Conservation (phyloP, 306 rosid species). For the Oemleria cerasiformis region DNA sequence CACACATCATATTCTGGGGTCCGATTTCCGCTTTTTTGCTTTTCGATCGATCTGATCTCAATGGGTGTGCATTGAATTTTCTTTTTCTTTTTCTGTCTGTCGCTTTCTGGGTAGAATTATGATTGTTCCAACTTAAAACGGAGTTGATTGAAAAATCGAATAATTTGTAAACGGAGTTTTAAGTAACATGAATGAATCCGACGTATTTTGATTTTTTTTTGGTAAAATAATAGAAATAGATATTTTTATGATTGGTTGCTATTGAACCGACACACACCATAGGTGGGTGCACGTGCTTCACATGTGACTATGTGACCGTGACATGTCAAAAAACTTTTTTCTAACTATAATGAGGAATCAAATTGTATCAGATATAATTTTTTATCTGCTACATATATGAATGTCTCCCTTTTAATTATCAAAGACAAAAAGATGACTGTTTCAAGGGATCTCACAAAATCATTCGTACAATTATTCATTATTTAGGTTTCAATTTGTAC, state of each 20-base stretch:
- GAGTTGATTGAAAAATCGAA: too few relatives aligned
- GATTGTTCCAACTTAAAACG: constrained; percentile 1
- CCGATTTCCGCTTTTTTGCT: constrained; percentile 11
- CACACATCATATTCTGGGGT: neutral
- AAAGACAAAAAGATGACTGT: neutral
- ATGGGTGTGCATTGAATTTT: neutral
- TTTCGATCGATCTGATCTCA: neutral
- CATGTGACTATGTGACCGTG: constrained; percentile 6
- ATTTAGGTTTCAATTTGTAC: too few relatives aligned
- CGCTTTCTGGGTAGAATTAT: constrained; percentile 9
- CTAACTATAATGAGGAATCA: constrained; percentile 1
- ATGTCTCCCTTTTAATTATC: neutral
- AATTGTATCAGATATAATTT: neutral
- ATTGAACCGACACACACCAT: neutral
- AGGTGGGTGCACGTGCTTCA: constrained; percentile 8
- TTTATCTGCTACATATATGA: neutral
- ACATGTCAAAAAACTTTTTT: neutral
- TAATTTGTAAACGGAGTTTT: too few relatives aligned
- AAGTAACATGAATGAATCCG: too few relatives aligned
- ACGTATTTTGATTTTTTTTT: too few relatives aligned
- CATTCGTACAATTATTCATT: neutral
- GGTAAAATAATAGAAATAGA: too few relatives aligned
- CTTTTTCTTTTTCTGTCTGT: neutral
- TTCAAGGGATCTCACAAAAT: neutral
- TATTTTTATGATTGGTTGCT: neutral